Conservation (phyloP, 139 green algal species). For the Chlamydomonas asymmetrica region DNA sequence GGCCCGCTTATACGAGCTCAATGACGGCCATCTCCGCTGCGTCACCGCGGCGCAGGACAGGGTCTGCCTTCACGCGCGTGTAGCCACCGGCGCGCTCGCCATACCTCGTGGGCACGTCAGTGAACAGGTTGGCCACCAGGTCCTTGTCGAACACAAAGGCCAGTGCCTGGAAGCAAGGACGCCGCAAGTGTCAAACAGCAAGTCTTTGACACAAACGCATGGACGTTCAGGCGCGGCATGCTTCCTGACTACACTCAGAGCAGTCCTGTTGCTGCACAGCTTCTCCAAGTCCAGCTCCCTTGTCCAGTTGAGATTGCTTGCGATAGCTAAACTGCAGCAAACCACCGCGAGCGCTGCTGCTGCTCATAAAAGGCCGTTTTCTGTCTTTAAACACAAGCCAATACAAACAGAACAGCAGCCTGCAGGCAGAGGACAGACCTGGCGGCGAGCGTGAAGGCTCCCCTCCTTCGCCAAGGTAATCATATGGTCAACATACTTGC, state of each 20-base stretch:
- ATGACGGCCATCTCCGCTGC: conserved; percentile 94
- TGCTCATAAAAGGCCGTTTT: too few relatives aligned
- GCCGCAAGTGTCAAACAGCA: not conserved
- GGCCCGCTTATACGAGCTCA: conserved; percentile 93
- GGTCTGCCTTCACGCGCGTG: conserved; percentile 79
- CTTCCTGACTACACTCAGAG: too few relatives aligned
- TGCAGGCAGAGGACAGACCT: too few relatives aligned
- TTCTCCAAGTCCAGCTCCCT: too few relatives aligned
- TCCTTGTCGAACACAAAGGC: conserved; percentile 92
- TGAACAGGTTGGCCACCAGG: conserved; percentile 90
- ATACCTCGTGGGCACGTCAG: conserved; percentile 81
- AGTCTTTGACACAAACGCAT: too few relatives aligned
- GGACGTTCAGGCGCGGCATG: too few relatives aligned
- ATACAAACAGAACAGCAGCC: too few relatives aligned
- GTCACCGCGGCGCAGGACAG: conserved; percentile 76
- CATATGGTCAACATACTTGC: conserved; percentile 96
- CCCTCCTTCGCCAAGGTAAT: conserved; percentile 96
- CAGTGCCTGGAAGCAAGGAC: conserved; percentile 65
- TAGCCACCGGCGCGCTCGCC: conserved; percentile 89
- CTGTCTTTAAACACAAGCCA: too few relatives aligned
- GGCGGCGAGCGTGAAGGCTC: conserved; percentile 78
- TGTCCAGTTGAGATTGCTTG: too few relatives aligned
- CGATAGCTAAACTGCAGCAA: too few relatives aligned
- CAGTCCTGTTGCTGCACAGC: too few relatives aligned
- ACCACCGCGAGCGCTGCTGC: too few relatives aligned